Percentiles rank a stretch among this genome's conserved stretches.
Evolutionary conservation across 257 asterid genomes (phyloP).

Genomic region (Anisodus tanguticus): DNA sequence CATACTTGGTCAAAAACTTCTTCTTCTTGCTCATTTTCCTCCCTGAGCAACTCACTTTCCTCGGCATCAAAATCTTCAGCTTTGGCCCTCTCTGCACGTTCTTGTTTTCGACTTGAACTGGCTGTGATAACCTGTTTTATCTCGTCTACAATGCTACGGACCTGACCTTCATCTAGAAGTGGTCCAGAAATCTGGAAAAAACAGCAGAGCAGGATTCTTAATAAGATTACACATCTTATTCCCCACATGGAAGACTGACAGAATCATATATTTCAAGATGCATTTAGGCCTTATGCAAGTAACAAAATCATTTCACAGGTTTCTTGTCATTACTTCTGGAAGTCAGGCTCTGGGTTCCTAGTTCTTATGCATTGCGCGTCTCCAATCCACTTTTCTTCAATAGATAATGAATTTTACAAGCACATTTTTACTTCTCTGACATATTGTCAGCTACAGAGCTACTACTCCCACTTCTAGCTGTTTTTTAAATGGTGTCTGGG

Average conservation of each 20-base stretch:
- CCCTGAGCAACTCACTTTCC: conserved; percentile 92
- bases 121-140: conserved; percentile 89
- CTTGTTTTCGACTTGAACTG: conserved; percentile 87
- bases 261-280: conserved; percentile 4
- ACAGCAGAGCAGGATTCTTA: background rate
- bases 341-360: conserved; percentile 8
- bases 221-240: background rate
- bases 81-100: conserved; percentile 87
- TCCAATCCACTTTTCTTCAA: conserved; percentile 2
- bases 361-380: background rate
- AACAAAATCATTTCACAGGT: background rate
- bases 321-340: conserved; percentile 20
- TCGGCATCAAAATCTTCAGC: conserved; percentile 99
- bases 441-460: conserved; percentile 10
- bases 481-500: background rate
- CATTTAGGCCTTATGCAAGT: background rate
- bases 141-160: conserved; percentile 91
- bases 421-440: background rate
- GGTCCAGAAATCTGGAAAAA: conserved; percentile 79
- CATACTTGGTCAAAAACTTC: conserved; percentile 97
- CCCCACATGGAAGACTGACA: background rate
- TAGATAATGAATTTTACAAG: conserved; percentile 8
- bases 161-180: conserved; percentile 90
- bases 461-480: background rate
- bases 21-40: conserved; percentile 99